phyloP scores from a whole-genome alignment of 345 rosid genomes.

The Camelina laxa region DNA sequence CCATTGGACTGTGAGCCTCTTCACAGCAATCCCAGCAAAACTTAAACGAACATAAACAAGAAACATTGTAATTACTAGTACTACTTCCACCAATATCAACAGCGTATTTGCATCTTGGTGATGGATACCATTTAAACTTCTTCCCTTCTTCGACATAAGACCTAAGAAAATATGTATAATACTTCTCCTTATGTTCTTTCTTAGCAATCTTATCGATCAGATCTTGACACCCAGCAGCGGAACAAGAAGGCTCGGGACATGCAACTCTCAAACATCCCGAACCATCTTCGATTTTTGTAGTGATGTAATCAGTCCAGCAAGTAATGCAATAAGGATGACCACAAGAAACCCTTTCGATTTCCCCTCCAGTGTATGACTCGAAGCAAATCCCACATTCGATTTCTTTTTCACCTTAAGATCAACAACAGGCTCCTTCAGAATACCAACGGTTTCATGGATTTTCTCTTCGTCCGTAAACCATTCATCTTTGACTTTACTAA shows the following conservation, averaged over 20 bases:
- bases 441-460: conserved; percentile 68
- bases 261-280: conserved; percentile 30
- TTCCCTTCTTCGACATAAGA: conserved; percentile 81
- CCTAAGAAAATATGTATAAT: conserved; percentile 28
- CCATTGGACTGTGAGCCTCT: conserved; percentile 43
- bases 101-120: conserved; percentile 89
- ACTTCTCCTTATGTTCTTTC: conserved; percentile 23
- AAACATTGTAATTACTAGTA: conserved; percentile 22
- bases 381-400: conserved; percentile 75
- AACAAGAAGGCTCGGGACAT: conserved; percentile 42
- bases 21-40: conserved; percentile 43
- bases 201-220: conserved; percentile 24
- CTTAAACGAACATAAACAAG: conserved; percentile 33
- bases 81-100: conserved; percentile 10
- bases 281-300: conserved; percentile 30
- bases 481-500: conserved; percentile 71
- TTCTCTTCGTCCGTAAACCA: conserved; percentile 87
- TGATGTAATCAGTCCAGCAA: conserved; percentile 66
- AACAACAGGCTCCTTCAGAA: conserved; percentile 59
- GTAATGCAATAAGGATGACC: conserved; percentile 84
- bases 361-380: conserved; percentile 50
- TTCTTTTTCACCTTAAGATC: conserved; percentile 38
- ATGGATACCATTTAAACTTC: conserved; percentile 98
- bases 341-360: conserved; percentile 65
- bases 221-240: conserved; percentile 35